phyloP scores from a whole-genome alignment of 805 yeast species.

The Zygoascus flipseniorum region DNA sequence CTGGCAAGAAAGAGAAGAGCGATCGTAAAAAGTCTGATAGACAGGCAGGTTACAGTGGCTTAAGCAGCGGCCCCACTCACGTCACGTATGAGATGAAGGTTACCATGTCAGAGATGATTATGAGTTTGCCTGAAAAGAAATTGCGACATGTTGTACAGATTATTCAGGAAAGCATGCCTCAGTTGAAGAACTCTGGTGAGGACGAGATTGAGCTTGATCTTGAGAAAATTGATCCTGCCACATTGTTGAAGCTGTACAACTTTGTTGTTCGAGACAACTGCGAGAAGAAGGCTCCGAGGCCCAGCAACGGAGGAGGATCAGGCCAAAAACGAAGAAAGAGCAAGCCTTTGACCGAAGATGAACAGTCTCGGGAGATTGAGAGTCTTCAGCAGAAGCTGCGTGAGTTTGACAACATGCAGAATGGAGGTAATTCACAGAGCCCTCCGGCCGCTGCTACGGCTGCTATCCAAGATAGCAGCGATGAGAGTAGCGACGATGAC shows the following conservation, averaged over 20 bases:
- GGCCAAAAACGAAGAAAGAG: slow-evolving; percentile 36
- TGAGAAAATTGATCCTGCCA: slow-evolving; percentile 80
- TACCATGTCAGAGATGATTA: slow-evolving; percentile 80
- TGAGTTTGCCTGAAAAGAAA: slow-evolving; percentile 65
- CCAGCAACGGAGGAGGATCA: slow-evolving; percentile 6
- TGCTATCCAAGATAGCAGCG: slow-evolving; percentile 15
- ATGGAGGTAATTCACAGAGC: slow-evolving; percentile 11
- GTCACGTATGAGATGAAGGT: slow-evolving; percentile 96
- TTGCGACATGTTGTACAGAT: slow-evolving; percentile 76
- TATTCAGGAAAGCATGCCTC: slow-evolving; percentile 70
- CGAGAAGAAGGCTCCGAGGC: slow-evolving; percentile 30
- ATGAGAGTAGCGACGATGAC: slow-evolving; percentile 19
- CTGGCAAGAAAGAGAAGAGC: slow-evolving; percentile 4
- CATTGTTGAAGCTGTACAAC: slow-evolving; percentile 75
- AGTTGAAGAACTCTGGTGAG: slow-evolving; percentile 47
- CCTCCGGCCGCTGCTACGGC: slow-evolving; percentile 1
- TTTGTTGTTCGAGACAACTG: slow-evolving; percentile 45
- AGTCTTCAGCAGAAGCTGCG: slow-evolving; percentile 67
- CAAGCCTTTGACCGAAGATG: slow-evolving; percentile 55
- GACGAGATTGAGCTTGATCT: slow-evolving; percentile 96
- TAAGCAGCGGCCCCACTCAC: slow-evolving; percentile 22
- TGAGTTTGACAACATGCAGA: slow-evolving; percentile 42
- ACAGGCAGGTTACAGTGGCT: slow-evolving; percentile 10
- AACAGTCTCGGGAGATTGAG: slow-evolving; percentile 59
- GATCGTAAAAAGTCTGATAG: slow-evolving; percentile 13